A percentile compares a stretch with the other conserved stretches of the same genome.
Conservation (phyloP, 176 grass and related monocot species). For the Musa beccarii region DNA sequence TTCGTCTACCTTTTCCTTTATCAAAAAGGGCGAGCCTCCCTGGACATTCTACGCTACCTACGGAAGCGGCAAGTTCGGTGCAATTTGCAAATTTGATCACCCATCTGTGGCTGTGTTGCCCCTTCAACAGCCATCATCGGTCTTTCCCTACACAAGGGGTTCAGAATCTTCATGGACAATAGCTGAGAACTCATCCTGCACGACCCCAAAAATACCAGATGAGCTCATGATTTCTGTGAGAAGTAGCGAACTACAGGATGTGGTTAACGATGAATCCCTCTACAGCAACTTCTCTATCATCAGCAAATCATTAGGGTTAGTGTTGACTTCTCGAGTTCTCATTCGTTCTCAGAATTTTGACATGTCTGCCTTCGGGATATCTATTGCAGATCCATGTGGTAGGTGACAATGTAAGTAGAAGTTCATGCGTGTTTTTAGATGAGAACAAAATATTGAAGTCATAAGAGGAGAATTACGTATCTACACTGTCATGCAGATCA, state of each 20-base stretch:
- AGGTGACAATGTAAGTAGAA: too few relatives aligned
- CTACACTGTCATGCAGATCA: too few relatives aligned
- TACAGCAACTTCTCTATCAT: not conserved
- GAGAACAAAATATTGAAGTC: too few relatives aligned
- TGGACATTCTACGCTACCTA: conserved; percentile 29
- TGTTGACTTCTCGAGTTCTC: too few relatives aligned
- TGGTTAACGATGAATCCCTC: not conserved
- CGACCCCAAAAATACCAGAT: not conserved
- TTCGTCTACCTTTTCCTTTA: conserved; percentile 5
- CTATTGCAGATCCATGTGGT: too few relatives aligned
- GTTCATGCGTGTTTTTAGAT: too few relatives aligned
- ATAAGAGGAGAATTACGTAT: too few relatives aligned
- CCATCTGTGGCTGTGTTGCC: conserved; percentile 21
- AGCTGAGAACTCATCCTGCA: not conserved
- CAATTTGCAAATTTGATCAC: conserved; percentile 42
- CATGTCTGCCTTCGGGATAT: too few relatives aligned
- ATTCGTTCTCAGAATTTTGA: too few relatives aligned
- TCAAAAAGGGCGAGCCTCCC: conserved; percentile 23
- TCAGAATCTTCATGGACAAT: conserved; percentile 9
- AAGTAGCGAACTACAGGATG: not conserved
- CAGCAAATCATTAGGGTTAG: too few relatives aligned
- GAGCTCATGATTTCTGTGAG: conserved; percentile 5
- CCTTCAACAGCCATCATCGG: conserved; percentile 18
- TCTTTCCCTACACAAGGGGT: conserved; percentile 21
- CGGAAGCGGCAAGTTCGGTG: conserved; percentile 35